A percentile compares a stretch with the other conserved stretches of the same genome.
These are phyloP conservation scores for Chytriomyces sp. DNA, from an alignment of 192 early-diverging fungal species.

Conservation along the genomic window DNA sequence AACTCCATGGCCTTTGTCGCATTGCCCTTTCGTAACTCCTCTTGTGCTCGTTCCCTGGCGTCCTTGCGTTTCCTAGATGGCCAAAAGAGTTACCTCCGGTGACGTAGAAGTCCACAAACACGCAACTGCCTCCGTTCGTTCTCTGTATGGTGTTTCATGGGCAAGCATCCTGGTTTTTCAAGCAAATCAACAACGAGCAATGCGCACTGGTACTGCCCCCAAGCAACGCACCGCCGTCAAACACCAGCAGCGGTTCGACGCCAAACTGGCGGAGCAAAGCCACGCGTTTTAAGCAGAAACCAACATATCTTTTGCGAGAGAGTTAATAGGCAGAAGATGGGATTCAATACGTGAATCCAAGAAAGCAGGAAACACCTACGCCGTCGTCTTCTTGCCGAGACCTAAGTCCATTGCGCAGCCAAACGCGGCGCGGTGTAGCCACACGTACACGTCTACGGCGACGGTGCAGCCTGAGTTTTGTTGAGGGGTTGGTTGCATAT, in stretches of 20 bases:
- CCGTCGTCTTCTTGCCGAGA: conserved; percentile 65
- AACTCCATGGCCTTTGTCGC: conserved; percentile 66
- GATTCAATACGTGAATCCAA: neutral
- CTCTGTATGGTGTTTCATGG: conserved; percentile 81
- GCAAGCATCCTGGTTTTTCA: conserved; percentile 52
- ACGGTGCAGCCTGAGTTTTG: conserved; percentile 38
- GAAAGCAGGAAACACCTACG: conserved; percentile 42
- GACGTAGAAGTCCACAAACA: conserved; percentile 11
- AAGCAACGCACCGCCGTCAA: conserved; percentile 80
- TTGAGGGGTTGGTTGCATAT: neutral
- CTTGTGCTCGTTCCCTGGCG: conserved; percentile 56
- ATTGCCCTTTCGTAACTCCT: conserved; percentile 57
- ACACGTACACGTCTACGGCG: conserved; percentile 92
- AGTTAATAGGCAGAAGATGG: too few relatives aligned
- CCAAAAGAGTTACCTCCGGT: neutral
- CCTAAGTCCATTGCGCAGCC: conserved; percentile 82
- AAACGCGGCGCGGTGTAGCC: conserved; percentile 91
- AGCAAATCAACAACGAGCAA: neutral
- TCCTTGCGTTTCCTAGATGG: conserved; percentile 59
- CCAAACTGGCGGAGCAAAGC: conserved; percentile 70
- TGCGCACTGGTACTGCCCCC: neutral
- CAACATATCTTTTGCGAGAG: conserved; percentile 68
- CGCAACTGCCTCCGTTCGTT: conserved; percentile 56
- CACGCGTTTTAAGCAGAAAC: conserved; percentile 78
- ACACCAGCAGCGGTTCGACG: conserved; percentile 85